Base-by-base conservation (phyloP, 1,139 yeast species). In the Debaryomycetaceae sp. region DNA sequence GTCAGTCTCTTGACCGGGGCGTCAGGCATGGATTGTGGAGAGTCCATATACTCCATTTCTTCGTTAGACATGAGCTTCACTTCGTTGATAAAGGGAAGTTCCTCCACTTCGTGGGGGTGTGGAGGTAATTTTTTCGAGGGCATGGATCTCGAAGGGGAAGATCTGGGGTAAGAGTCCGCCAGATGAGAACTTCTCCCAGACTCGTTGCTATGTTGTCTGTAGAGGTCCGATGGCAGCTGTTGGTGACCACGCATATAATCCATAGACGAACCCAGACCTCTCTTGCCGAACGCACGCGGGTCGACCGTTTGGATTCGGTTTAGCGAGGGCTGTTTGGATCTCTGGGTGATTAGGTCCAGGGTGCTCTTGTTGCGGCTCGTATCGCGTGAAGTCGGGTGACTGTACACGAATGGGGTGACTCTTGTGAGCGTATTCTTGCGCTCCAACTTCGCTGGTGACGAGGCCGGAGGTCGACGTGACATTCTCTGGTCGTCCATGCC, bases 71-170 rank as follows among this genome's bases (percentile, higher is more conserved):
- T 33, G 15, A 68, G 54, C 44, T 56, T 61, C 24, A 69, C 65
- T 46, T 67, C 70, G 47, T 68, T 66, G 24, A 66, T 64, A 34
- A 69, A 63, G 5, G 75, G 75, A 39, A 69, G 56, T 30, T 68
- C 75, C 26, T 63, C 67, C 16, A 42, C 41, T 14, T 38, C 50
- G 14, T 39, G 41, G 6, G 58, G 55, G 3, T 46, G 38, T 6
- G 50, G 50, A 5, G 57, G 57, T 14, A 52, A 43, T 26, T 45
- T 41, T 41, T 54, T 52, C n/a, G 26, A 8, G 11, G 26, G 26
- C 26, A 8, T 8, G 7, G 26, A 8, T 22, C 26, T 22, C 11
- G 26, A 22, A 22, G 26, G 26, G 26, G 26, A 22, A 8, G 26
- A 8, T 22, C 26, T 22, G 7, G 26, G 11, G 26, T 22, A 11